Evolutionary conservation across 345 rosid genomes (phyloP).

Genomic region (Reutealis trisperma): DNA sequence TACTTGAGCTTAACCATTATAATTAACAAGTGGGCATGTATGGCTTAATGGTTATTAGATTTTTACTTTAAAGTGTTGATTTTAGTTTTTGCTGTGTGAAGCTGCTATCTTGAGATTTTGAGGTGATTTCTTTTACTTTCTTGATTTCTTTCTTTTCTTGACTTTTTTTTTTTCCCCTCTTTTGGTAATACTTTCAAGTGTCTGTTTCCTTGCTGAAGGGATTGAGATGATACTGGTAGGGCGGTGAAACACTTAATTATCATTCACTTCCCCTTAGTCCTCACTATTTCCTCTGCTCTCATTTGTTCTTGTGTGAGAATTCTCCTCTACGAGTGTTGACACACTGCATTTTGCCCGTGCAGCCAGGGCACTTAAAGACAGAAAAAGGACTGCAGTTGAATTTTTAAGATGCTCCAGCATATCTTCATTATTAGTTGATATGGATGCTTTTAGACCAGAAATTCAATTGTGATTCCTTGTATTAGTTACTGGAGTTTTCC

Average conservation of each 20-base stretch:
- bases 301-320: not conserved
- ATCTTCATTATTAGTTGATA: too few species aligned
- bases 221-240: not conserved
- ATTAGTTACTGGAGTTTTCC: not conserved
- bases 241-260: not conserved
- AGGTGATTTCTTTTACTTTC: not conserved
- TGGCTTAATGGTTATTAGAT: conserved; percentile 1
- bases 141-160: not conserved
- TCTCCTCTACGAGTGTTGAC: not conserved
- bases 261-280: not conserved
- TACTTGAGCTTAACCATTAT: not conserved
- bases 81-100: not conserved
- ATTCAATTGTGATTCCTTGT: not conserved
- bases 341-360: not conserved
- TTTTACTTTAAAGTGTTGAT: not conserved
- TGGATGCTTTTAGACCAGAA: not conserved
- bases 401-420: not conserved
- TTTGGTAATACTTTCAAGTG: not conserved
- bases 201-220: not conserved
- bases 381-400: not conserved
- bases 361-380: not conserved
- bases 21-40: not conserved
- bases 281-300: not conserved
- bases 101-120: not conserved
- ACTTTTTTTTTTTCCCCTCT: not conserved